Evolutionary conservation across 2,329 filamentous ascomycete genomes (phyloP), one percentile per base, ranked within the genome.

Genomic region (Xylaria sp.): DNA sequence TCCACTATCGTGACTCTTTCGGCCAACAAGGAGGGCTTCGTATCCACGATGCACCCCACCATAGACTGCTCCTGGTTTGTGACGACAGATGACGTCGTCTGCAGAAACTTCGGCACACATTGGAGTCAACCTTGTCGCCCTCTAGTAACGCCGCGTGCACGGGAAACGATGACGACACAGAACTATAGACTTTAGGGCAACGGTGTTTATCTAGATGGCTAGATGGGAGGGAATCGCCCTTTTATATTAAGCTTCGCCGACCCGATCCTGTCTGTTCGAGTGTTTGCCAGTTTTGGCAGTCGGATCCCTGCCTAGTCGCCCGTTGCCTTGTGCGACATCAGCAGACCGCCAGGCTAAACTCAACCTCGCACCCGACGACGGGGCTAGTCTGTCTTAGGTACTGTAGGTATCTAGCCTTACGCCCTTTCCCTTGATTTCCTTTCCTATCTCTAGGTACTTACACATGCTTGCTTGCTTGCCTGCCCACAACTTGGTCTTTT

Each of bases 61-160:
- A 29, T 25, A 23, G 46, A 21, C 17, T 21, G 53, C 51, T 49
- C 37, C 19, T n/a, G 38, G 27, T 41, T 27, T 23, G 57, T 64
- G 64, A 62, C 62, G 59, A 54, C 40, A 59, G 59, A 64, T 64
- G 48, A 62, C 43, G 62, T 62, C 53, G 52, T 27, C 27, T 54
- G 49, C 54, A 53, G 17, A 58, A 43, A 25, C 21, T 13, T 15
- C 52, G 11, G 37, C 35, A 48, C 46, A 40, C 19, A 11, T 38
- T 47, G 29, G 10, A 25, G 47, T 41, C 49, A 51, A 43, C 35
- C 44, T 29, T 44, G 15, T 31, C 11, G 19, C 35, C 37, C 43
- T 47, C n/a, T 35, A 52, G 33, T 25, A 31, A 33, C 41, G 40
- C 51, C 27, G n/a, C 10, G 13, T 38, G 15, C 46, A 49, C 49